A percentile compares a stretch with the other conserved stretches of the same genome.
phyloP scores from a whole-genome alignment of 345 rosid species.

The Syzygium oleosum region DNA sequence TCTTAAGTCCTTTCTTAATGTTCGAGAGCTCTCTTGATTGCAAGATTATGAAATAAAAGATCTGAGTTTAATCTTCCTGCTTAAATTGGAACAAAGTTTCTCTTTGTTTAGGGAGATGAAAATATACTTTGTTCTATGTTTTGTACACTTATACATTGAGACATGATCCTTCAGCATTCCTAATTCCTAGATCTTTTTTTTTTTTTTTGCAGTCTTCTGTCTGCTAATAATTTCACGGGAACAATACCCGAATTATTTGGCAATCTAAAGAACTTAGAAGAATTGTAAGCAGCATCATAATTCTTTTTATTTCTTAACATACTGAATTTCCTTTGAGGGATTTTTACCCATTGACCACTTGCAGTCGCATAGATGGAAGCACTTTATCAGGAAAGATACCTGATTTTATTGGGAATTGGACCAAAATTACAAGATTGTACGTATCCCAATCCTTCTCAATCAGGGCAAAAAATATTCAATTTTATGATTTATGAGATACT shows the following conservation, averaged over 20 bases:
- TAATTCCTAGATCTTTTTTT: background rate
- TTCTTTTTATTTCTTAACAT: background rate
- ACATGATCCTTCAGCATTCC: background rate
- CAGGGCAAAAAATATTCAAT: background rate
- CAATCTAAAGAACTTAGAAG: slow-evolving; percentile 50
- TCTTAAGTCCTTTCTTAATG: background rate
- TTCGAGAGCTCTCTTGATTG: background rate
- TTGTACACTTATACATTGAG: background rate
- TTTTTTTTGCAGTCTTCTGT: slow-evolving; percentile 44
- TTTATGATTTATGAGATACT: too few relatives aligned
- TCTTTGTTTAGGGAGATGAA: background rate
- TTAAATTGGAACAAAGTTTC: background rate
- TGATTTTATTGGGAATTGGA: slow-evolving; percentile 79
- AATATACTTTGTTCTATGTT: background rate
- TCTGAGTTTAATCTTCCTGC: background rate
- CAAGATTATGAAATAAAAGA: background rate
- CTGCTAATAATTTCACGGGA: slow-evolving; percentile 70
- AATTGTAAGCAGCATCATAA: slow-evolving; percentile 52
- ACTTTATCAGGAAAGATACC: slow-evolving; percentile 69
- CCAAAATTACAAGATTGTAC: slow-evolving; percentile 47
- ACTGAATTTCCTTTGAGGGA: background rate
- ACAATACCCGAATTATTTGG: slow-evolving; percentile 60
- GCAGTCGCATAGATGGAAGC: slow-evolving; percentile 82
- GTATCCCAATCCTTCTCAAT: slow-evolving; percentile 8
- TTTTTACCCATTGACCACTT: background rate